Evolutionary conservation across 495 filamentous ascomycete species (phyloP), one percentile per base, ranked within the genome.

Genomic region (Penicillium mononematosum): DNA sequence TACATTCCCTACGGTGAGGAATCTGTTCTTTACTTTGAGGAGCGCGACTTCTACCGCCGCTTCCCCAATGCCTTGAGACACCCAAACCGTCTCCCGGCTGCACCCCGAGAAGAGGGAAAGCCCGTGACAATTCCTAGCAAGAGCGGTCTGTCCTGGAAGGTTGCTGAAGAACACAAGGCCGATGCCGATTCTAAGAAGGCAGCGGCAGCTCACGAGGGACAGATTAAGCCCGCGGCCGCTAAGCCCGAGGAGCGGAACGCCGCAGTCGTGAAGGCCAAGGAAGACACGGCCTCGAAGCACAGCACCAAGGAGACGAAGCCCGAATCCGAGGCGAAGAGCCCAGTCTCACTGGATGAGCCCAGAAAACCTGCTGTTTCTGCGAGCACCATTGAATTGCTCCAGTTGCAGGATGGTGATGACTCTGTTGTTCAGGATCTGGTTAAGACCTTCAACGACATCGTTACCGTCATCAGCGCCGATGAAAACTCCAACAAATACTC

Each of bases 1-100:
- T 98, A 94, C 71, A 74, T 98, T 7, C 94, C 94, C 3, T 96
- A 90, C 57, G 95, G 93, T 51, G 94, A 98, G 75, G 89, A 96
- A 62, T 86, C 86, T 16, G 94, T 98, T 25, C 83, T 95, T n/a
- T 98, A 96, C 75, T 89, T 98, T 57, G 94, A 98, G 75, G 94
- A 98, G 74, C 84, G 89, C 44, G 92, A 96, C 71, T 97, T 95
- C 74, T 85, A 89, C 63, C 90, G 88, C 70, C 85, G 93, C 20
- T 97, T 96, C 78, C 93, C 92, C 32, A 85, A 86, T 58, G 81
- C 86, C 31, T 75, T 84, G 17, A 80, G 75, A 57, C 75, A 78
- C 65, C 67, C 69, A 46, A 75, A 80, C 63, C 71, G 78, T 69
- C 67, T 76, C 62, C 66, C 75, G 55, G 63, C 70, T 64, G 61